Evolutionary conservation across 1,139 yeast species (phyloP).

Genomic region (Zhuliangozyma parablackwelliae): DNA sequence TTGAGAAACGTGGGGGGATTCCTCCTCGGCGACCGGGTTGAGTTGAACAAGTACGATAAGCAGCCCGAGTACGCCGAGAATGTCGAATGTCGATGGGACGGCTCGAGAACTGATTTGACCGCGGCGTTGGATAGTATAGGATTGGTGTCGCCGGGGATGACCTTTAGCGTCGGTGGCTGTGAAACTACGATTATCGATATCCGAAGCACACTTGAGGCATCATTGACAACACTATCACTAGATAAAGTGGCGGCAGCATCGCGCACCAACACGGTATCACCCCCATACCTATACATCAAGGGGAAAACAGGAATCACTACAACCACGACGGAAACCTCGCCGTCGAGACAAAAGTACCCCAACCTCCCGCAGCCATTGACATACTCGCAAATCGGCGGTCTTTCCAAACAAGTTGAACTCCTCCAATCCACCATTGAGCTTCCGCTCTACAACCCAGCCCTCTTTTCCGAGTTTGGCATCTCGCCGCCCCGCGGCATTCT

Average conservation of each 20-base stretch:
- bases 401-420: slow-evolving; percentile 55
- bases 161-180: slow-evolving; percentile 9
- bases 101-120: slow-evolving; percentile 1
- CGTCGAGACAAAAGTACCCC: slow-evolving; percentile 26
- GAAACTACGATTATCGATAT: slow-evolving; percentile 20
- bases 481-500: slow-evolving; percentile 87
- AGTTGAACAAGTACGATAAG: slow-evolving; percentile 36
- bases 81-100: not conserved
- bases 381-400: slow-evolving; percentile 72
- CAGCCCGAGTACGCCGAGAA: slow-evolving; percentile 52
- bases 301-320: slow-evolving; percentile 22
- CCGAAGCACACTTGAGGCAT: slow-evolving; percentile 14
- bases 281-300: slow-evolving; percentile 42
- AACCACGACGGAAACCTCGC: slow-evolving; percentile 14
- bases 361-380: slow-evolving; percentile 37
- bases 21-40: slow-evolving; percentile 69
- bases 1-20: slow-evolving; percentile 54
- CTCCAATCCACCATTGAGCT: slow-evolving; percentile 69
- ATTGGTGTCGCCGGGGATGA: slow-evolving; percentile 52
- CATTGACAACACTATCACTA: slow-evolving; percentile 26
- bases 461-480: slow-evolving; percentile 82
- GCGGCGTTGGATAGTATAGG: slow-evolving; percentile 45
- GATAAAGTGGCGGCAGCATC: slow-evolving; percentile 6
- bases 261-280: slow-evolving; percentile 29
- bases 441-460: slow-evolving; percentile 73